Base-by-base conservation (phyloP, 2,329 filamentous ascomycete genomes). In the Botrytis medusae region DNA sequence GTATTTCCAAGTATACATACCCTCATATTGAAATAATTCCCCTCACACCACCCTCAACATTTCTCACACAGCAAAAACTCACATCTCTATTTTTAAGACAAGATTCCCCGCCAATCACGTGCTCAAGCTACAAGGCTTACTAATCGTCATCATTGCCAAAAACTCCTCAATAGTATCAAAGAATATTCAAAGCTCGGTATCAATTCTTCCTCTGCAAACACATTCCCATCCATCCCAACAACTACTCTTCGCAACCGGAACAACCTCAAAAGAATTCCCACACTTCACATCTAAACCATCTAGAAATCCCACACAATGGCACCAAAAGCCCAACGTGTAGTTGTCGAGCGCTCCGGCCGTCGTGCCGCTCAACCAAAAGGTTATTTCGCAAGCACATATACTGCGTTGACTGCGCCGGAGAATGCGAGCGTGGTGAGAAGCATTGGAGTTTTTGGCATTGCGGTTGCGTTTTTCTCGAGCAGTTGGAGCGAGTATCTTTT, bases 391-490 rank as follows among this genome's bases (percentile, higher is more conserved):
- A 85, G 85, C 73, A 85, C 88, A 77, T 92, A 92, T 82, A 85
- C 87, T 74, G 85, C 88, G 77, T 79, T 92, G 79, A 92, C 89
- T 72, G 87, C 88, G 42, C 82, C 90, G 48, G 91, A 93, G 80
- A 93, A 93, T 82, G 86, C 89, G 67, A 87, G 89, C 73, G 87
- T 92, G 73, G 90, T 93, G 74, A 87, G 89, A 78, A 92, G 90
- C 80, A 83, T 93, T 77, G 85, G 88, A 76, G 82, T 92, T 78
- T 93, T 93, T 80, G 90, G 90, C 72, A 90, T 84, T 77, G 90
- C 89, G 61, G 87, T 92, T 71, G 87, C 89, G 54, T 90, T 93
- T 82, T 85, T 93, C 77, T 86, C 89, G 73, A 92, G 90, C 84
- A 87, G 88, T 72, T 90, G 89, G 85, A 88, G 88, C 82, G 91